Base-by-base conservation (phyloP, 352 stramenopile species). In the Globisporangium parvum region DNA sequence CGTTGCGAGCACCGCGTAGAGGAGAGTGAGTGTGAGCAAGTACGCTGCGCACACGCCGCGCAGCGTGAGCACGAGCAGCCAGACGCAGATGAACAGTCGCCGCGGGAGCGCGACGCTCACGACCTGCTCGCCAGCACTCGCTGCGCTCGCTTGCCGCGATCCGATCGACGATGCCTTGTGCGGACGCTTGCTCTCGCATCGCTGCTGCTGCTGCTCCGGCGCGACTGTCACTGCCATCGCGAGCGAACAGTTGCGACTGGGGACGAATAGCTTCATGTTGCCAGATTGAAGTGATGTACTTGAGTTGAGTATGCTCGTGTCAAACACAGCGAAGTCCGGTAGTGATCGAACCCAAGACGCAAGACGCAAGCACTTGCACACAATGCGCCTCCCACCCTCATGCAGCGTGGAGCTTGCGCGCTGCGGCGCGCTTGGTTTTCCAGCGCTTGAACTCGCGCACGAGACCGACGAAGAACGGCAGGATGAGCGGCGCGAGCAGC, bases 391-490 rank as follows among this genome's bases (percentile, higher is more conserved):
- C 26, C 9, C 39, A 18, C 1, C 5, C 39, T 20, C 15, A 18
- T 44, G 39, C 39, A 44, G 18, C 15, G 15, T 20, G 39, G 15
- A 44, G 15, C 26, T 62, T 51, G 10, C 23, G 48, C 40, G 52
- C 52, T 21, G 47, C 51, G 4, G 58, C 51, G 15, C 33, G 39
- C 52, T 86, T 86, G 4, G 59, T 54, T 23, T 75, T 73, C 49
- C 65, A 85, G 11, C 72, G 74, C 63, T 77, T 83, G 20, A 67
- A 51, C 45, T 87, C 77, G 20, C 77, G 66, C 10, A 84, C 57
- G 46, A 85, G 40, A 2, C 77, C 77, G 39, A 85, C 49, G 37
- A 87, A 50, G 53, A 87, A 85, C 4, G 77, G 77, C 35, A 87
- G 57, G 18, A 87, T 57, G n/a, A 87, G 65, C 33, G 77, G 77